Base-by-base conservation (phyloP, 2,329 filamentous ascomycete genomes). In the Fusarium dlaminii region DNA sequence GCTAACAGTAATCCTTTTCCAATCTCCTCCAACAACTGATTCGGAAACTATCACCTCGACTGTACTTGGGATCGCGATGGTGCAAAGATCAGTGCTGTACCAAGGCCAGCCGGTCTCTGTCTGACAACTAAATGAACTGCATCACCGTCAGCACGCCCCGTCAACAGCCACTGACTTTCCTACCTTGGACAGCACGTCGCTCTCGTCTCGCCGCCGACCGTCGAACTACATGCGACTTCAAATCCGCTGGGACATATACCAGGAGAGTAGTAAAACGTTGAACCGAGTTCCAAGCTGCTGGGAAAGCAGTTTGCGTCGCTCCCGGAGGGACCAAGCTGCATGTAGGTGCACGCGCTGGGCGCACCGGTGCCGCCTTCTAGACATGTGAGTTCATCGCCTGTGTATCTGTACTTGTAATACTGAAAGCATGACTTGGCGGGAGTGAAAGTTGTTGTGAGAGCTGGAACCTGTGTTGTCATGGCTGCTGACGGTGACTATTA, bases 81-180 rank as follows among this genome's bases (percentile, higher is more conserved):
- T 66, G 22, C 63, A 66, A 2, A 66, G 59, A 32, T 64, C 63
- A 42, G 63, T 66, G 48, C 59, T 66, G 29, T 66, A 66, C 63
- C 63, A 66, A n/a, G 63, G 63, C 48, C 48, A 66, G 1, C 29
- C 24, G 8, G 13, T 22, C n/a, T 66, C 63, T 5, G 24, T 66
- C 9, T 66, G 63, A 17, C 59, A 66, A 42, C n/a, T 64, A 22
- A 66, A 64, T 18, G 48, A 56, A 46, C 63, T 66, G 4, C 2
- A 48, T 13, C 48, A 9, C 29, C 4, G 63, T 66, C 46, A 66
- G 63, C 17, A 8, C 15, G 27, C 2, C 9, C 17, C 12, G 0
- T 34, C 4, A 18, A 22, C 12, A 24, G 9, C 15, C 9, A 46
- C 46, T 29, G 5, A 0, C 9, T 15, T 14, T 34, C 32, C 0